Base-by-base conservation (phyloP, 1,284 basidiomycete genomes). In the Ustilago loliicola region DNA sequence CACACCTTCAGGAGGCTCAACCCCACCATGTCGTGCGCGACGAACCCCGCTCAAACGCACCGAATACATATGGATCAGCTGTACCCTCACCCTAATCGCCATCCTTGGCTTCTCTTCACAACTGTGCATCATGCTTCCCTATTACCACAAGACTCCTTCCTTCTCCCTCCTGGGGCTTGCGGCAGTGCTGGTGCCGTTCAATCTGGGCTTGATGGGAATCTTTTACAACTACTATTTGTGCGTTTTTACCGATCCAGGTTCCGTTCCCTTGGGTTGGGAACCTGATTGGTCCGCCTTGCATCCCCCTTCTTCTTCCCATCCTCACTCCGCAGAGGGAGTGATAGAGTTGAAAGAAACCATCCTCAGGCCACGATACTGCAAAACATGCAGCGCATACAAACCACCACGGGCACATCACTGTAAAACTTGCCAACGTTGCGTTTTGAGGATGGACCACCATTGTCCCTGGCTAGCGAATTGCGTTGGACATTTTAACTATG, bases 161-260 rank as follows among this genome's bases (percentile, higher is more conserved):
- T 79, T 83, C 59, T 59, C 67, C 8, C 86, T 92, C 25, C 19
- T 21, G 9, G 91, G 93, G 70, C 90, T 96, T 30, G 80, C 94
- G 40, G 88, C 87, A 36, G 89, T 96, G 7, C 89, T 98, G 11
- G 80, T 91, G 0, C 94, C 95, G 1, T 96, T 97, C 92, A 96
- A 98, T 93, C 94, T 85, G 82, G 77, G 74, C 13, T 38, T 82
- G 23, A 19, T 79, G 3, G 61, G 48, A 30, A 78, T 85, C 56
- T 82, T 77, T 52, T 75, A 64, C 66, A 81, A 83, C 59, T 86
- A 86, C 71, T 82, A 61, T 42, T 70, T 77, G n/a, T 81, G 79
- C 61, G 68, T 83, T 21, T 58, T 45, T 17, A 76, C 74, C 11
- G 71, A 82, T 42, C 80, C 85, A 1, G 84, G 85, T 29, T 57